Evolutionary conservation across 495 filamentous ascomycete genomes (phyloP), one percentile per base, ranked within the genome.

Genomic region (Bacidia gigantensis): DNA sequence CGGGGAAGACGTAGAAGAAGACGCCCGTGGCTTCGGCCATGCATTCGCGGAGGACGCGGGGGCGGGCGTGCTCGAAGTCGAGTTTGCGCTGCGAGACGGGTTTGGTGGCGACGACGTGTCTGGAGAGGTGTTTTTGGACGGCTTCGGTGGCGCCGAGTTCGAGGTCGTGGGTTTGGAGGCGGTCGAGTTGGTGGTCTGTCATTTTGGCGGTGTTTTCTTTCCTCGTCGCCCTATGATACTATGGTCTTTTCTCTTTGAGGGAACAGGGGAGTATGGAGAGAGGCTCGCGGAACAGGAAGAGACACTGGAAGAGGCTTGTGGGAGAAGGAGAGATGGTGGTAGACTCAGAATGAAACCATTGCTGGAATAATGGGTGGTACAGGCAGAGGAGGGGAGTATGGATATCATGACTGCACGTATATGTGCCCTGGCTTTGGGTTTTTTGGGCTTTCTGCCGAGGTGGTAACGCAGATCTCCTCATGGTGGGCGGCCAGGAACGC

Each of bases 1-100:
- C 73, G 17, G 69, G 62, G 61, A 74, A 66, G 60, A 70, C 72
- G 52, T 74, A 75, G 56, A 73, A 68, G 64, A 76, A 76, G 18
- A 75, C 72, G 22, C 73, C 73, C 3, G 68, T 67, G 2, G 70
- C 70, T 60, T 76, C 73, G 9, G 73, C 72, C 55, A 67, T 64
- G 40, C 66, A 67, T 58, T 75, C 71, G 49, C 72, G 59, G 44
- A 75, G 52, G 66, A 65, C 67, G 51, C 72, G 57, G 20, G 73
- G 73, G 32, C 58, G 61, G 11, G 55, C 22, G 54, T 72, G 70
- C 58, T 76, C 73, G 54, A 74, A 75, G 49, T 69, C 66, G 25
- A 76, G 68, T 54, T 68, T 71, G 21, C 71, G 60, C 50, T 74
- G 70, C 2, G 70, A 68, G 3, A 76, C 66, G 12, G 69, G 69